phyloP scores from a whole-genome alignment of 1,284 basidiomycete genomes.

The Malassezia sympodialis region DNA sequence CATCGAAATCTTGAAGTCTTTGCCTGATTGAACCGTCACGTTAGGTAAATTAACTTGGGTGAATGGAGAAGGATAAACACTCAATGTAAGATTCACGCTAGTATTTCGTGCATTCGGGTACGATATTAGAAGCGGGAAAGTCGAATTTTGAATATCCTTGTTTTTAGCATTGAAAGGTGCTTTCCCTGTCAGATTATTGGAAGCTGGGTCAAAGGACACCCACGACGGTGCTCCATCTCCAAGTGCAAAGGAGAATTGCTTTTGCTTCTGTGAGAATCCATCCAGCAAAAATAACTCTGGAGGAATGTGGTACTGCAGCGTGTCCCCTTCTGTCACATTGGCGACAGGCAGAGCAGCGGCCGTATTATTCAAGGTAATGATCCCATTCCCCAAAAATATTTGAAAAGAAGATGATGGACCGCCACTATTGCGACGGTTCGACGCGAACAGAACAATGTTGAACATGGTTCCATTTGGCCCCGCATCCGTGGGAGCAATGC shows the following conservation, averaged over 20 bases:
- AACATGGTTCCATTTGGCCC: conserved; percentile 30
- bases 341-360: conserved; percentile 51
- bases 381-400: conserved; percentile 25
- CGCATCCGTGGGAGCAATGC: conserved; percentile 58
- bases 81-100: conserved; percentile 48
- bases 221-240: conserved; percentile 21
- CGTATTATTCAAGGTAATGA: conserved; percentile 21
- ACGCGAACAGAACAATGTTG: conserved; percentile 33
- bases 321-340: conserved; percentile 35
- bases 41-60: conserved; percentile 54
- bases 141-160: conserved; percentile 4
- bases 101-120: conserved; percentile 51
- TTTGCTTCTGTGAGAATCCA: conserved; percentile 53
- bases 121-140: background rate
- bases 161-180: background rate
- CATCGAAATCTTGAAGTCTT: conserved; percentile 15
- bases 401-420: conserved; percentile 30
- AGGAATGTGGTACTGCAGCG: conserved; percentile 12
- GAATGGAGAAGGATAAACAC: conserved; percentile 63
- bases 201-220: background rate
- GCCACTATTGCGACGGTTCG: conserved; percentile 31
- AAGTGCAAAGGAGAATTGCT: conserved; percentile 54
- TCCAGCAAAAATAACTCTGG: conserved; percentile 9
- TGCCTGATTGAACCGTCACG: conserved; percentile 16
- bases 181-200: conserved; percentile 7